A percentile compares a stretch with the other conserved stretches of the same genome.
phyloP scores from a whole-genome alignment of 2,329 filamentous ascomycete genomes.

The Neocatenulostroma microsporum region DNA sequence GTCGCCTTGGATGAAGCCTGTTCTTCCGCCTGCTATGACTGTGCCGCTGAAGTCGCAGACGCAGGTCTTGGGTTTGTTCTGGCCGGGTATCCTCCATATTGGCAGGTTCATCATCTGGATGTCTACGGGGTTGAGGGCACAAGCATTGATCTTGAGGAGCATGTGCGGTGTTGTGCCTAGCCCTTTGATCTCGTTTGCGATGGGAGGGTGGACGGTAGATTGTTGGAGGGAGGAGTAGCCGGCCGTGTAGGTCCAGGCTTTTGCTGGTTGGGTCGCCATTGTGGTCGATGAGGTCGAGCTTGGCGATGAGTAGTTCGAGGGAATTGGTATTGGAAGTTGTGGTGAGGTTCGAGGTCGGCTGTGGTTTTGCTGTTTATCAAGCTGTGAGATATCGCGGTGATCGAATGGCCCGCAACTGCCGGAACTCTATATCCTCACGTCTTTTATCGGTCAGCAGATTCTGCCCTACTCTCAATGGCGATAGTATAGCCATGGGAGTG shows the following conservation, averaged over 20 bases:
- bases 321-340: too few species aligned
- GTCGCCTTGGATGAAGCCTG: slow-evolving; percentile 23
- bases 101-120: slow-evolving; percentile 31
- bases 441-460: too few species aligned
- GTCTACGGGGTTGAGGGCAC: slow-evolving; percentile 31
- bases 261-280: slow-evolving; percentile 18
- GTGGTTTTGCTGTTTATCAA: too few species aligned
- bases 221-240: slow-evolving; percentile 26
- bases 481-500: too few species aligned
- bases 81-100: slow-evolving; percentile 19
- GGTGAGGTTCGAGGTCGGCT: too few species aligned
- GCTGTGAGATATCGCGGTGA: too few species aligned
- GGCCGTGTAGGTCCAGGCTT: slow-evolving; percentile 29
- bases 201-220: slow-evolving; percentile 16
- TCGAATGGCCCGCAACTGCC: too few species aligned
- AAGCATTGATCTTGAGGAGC: slow-evolving; percentile 26
- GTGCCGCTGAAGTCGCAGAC: slow-evolving; percentile 28
- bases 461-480: too few species aligned
- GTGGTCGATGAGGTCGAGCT: too few species aligned
- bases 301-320: too few species aligned
- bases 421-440: too few species aligned
- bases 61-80: slow-evolving; percentile 21
- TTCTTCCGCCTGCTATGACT: slow-evolving; percentile 18
- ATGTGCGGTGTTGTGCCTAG: slow-evolving; percentile 19
- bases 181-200: slow-evolving; percentile 14